These are phyloP conservation scores for Agaricus blazei DNA, from an alignment of 768 basidiomycete species.

Conservation along the genomic window DNA sequence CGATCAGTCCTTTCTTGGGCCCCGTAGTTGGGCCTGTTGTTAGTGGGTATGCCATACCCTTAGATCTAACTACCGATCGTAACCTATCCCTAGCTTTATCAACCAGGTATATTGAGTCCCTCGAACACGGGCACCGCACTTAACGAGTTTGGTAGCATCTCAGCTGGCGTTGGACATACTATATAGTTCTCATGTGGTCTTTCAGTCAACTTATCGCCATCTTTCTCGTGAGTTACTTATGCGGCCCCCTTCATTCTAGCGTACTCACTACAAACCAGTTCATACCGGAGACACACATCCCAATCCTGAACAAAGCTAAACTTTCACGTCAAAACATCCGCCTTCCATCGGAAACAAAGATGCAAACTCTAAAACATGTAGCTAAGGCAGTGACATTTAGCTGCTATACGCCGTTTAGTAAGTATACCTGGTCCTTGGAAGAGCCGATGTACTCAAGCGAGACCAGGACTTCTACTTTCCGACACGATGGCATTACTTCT, in stretches of 20 bases:
- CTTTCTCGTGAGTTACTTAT: slow-evolving; percentile 34
- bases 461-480: not conserved
- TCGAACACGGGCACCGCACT: not conserved
- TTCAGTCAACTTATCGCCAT: slow-evolving; percentile 48
- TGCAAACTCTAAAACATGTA: slow-evolving; percentile 24
- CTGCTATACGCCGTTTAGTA: slow-evolving; percentile 70
- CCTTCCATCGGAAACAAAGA: slow-evolving; percentile 27
- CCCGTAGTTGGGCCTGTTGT: slow-evolving; percentile 54
- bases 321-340: slow-evolving; percentile 38
- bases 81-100: slow-evolving; percentile 45
- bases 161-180: slow-evolving; percentile 77
- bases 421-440: slow-evolving; percentile 2
- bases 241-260: not conserved
- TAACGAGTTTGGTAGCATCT: slow-evolving; percentile 31
- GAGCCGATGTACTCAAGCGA: not conserved
- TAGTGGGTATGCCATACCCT: slow-evolving; percentile 38
- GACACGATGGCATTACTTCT: slow-evolving; percentile 6
- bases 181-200: slow-evolving; percentile 65
- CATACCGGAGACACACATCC: slow-evolving; percentile 69
- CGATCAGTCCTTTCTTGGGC: slow-evolving; percentile 47
- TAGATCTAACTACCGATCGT: not conserved
- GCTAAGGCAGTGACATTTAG: slow-evolving; percentile 46
- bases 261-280: slow-evolving; percentile 28
- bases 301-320: slow-evolving; percentile 56
- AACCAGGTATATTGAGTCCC: slow-evolving; percentile 43